Conservation (phyloP, 1,284 basidiomycete genomes). For the Grifola frondosa region DNA sequence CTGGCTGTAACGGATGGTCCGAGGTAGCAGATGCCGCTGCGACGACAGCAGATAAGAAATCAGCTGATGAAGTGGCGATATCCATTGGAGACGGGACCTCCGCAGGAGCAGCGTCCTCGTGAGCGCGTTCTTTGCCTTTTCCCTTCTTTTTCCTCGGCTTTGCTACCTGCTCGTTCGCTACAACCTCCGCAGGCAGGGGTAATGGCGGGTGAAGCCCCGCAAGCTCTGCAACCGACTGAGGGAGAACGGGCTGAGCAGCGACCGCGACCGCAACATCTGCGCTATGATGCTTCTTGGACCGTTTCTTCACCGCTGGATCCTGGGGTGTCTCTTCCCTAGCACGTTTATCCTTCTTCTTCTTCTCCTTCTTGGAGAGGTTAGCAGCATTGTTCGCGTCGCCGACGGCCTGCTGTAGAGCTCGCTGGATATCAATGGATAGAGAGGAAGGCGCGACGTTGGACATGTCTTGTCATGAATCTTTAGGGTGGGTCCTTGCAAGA, state of each 20-base stretch:
- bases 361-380: conserved; percentile 39
- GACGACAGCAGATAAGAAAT: conserved; percentile 51
- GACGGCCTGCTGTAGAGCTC: conserved; percentile 50
- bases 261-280: conserved; percentile 11
- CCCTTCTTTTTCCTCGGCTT: conserved; percentile 43
- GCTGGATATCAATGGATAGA: conserved; percentile 34
- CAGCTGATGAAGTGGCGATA: conserved; percentile 35
- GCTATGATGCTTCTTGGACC: conserved; percentile 29
- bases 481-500: not conserved
- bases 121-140: conserved; percentile 34
- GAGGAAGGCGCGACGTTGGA: conserved; percentile 19
- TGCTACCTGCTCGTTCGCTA: conserved; percentile 11
- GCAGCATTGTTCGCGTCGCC: conserved; percentile 27
- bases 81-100: conserved; percentile 12
- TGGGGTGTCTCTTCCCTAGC: conserved; percentile 32
- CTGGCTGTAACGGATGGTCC: conserved; percentile 11
- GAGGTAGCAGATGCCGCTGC: conserved; percentile 33
- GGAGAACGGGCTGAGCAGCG: not conserved
- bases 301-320: conserved; percentile 23
- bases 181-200: conserved; percentile 7
- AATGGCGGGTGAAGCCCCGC: conserved; percentile 2
- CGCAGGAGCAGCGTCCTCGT: conserved; percentile 30
- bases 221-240: conserved; percentile 4
- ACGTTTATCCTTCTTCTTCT: conserved; percentile 47
- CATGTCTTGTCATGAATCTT: not conserved